phyloP scores from a whole-genome alignment of 176 grass and related monocot species.

The Themeda triandra region DNA sequence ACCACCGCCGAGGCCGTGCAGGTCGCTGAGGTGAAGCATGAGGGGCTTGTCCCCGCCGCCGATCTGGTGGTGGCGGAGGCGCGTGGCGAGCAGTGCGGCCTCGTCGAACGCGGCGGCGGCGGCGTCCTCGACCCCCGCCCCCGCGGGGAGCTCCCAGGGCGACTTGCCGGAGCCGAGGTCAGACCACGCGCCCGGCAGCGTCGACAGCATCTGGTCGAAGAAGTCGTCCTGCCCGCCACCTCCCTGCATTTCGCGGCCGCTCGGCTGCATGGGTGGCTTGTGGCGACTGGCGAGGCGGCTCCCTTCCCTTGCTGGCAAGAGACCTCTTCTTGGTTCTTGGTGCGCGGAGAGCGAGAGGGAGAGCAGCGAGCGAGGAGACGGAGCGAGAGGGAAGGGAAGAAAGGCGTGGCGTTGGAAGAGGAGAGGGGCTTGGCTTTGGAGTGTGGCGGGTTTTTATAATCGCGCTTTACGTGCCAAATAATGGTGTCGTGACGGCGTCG shows the following conservation, averaged over 20 bases:
- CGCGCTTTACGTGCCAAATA: background rate
- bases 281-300: background rate
- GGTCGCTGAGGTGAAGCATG: conserved; percentile 59
- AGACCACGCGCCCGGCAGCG: conserved; percentile 62
- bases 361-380: background rate
- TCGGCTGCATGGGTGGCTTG: conserved; percentile 26
- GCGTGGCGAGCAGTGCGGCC: conserved; percentile 56
- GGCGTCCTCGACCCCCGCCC: background rate
- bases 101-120: conserved; percentile 47
- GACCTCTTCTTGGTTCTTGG: background rate
- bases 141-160: conserved; percentile 54
- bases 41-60: conserved; percentile 56
- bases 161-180: conserved; percentile 67
- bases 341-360: background rate
- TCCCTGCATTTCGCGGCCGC: conserved; percentile 48
- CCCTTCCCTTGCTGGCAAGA: background rate
- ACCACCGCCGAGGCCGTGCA: conserved; percentile 26
- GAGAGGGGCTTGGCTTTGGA: background rate
- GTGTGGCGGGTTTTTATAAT: background rate
- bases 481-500: background rate
- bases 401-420: background rate
- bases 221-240: conserved; percentile 71
- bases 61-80: conserved; percentile 85
- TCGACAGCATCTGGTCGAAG: conserved; percentile 91
- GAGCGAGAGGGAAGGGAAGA: background rate